phyloP scores from a whole-genome alignment of 352 stramenopile genomes.

The Blastocystis sp. region DNA sequence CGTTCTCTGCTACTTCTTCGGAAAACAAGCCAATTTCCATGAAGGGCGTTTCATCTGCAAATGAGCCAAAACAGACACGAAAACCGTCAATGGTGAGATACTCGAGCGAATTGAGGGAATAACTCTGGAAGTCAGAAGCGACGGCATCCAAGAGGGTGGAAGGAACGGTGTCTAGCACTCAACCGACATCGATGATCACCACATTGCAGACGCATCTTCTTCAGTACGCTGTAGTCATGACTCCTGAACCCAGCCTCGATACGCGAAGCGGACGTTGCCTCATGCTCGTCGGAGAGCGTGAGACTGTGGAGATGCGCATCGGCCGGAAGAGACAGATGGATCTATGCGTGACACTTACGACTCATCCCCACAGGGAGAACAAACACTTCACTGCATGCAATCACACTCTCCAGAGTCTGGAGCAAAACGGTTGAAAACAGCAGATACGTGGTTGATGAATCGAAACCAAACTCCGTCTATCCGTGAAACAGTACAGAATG shows the following conservation, averaged over 20 bases:
- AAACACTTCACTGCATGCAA: neutral
- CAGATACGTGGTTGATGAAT: neutral
- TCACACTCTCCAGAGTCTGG: neutral
- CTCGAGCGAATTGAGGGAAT: neutral
- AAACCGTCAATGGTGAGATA: neutral
- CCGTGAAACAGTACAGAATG: too few relatives aligned
- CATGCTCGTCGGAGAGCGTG: neutral
- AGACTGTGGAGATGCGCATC: neutral
- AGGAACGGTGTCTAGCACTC: neutral
- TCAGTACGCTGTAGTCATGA: neutral
- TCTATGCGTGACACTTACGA: neutral
- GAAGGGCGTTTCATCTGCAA: neutral
- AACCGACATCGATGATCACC: neutral
- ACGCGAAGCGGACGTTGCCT: too few relatives aligned
- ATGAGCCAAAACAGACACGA: neutral
- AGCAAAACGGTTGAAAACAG: neutral
- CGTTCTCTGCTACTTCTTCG: neutral
- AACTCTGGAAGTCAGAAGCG: neutral
- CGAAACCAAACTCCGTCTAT: neutral
- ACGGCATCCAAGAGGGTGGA: neutral
- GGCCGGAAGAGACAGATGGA: neutral
- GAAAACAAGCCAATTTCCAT: neutral
- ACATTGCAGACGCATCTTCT: neutral
- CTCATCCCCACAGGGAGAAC: neutral
- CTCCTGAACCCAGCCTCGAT: neutral